Conservation (phyloP, 495 filamentous ascomycete genomes). For the Cercophora samala region DNA sequence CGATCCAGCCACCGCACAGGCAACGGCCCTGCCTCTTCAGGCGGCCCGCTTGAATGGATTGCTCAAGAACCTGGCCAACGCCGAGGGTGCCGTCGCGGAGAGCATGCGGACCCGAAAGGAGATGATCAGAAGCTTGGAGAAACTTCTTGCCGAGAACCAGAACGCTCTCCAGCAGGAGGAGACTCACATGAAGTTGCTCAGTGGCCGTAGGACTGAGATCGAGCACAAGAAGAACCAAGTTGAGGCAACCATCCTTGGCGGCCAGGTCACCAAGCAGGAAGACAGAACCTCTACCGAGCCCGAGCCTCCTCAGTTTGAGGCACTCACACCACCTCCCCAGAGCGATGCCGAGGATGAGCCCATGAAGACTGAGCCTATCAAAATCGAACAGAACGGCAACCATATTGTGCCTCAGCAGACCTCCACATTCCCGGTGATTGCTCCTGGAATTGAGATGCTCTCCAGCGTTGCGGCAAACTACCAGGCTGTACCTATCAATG, state of each 20-base stretch:
- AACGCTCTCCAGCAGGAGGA: constrained; percentile 66
- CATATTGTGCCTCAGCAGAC: constrained; percentile 16
- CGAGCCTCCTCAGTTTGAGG: constrained; percentile 74
- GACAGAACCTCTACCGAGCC: constrained; percentile 47
- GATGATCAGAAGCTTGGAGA: constrained; percentile 77
- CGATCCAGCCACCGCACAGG: constrained; percentile 55
- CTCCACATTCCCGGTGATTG: constrained; percentile 37
- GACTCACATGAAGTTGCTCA: constrained; percentile 54
- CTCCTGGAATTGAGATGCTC: constrained; percentile 49
- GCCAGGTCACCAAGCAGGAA: constrained; percentile 56
- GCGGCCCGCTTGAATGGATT: constrained; percentile 85
- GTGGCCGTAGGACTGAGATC: constrained; percentile 58
- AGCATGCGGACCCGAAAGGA: constrained; percentile 80
- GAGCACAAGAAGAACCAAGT: constrained; percentile 80
- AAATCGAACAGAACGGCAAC: constrained; percentile 2
- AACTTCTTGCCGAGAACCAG: constrained; percentile 72
- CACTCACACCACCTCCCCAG: constrained; percentile 67
- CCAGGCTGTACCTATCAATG: constrained; percentile 44
- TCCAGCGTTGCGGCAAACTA: constrained; percentile 49
- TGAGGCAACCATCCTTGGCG: constrained; percentile 82
- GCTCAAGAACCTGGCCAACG: constrained; percentile 80
- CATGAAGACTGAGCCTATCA: neutral
- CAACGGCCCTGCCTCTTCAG: constrained; percentile 80
- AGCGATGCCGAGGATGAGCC: constrained; percentile 26
- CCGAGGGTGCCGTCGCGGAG: constrained; percentile 87